Evolutionary conservation across 73 alveolate genomes (phyloP).

Genomic region (Paramecium octaurelia): DNA sequence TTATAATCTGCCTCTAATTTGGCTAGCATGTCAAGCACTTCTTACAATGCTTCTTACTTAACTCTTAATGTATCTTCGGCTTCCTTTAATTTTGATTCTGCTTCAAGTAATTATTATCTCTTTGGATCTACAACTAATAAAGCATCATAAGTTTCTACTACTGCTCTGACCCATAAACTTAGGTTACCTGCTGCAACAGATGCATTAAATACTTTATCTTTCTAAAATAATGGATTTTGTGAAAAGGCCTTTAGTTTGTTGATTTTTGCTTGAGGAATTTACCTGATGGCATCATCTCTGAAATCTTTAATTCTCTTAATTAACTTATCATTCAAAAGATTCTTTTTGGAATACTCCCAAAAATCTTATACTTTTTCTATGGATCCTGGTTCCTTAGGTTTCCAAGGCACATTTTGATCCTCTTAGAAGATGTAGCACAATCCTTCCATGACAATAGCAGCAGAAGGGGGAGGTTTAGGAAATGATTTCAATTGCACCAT

Average conservation of each 20-base stretch:
- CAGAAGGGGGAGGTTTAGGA: constrained; percentile 61
- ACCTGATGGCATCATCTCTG: constrained; percentile 24
- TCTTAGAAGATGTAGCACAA: constrained; percentile 56
- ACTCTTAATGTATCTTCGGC: constrained; percentile 89
- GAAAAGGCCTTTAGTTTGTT: constrained; percentile 70
- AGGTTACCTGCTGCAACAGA: constrained; percentile 85
- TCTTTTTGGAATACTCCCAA: constrained; percentile 64
- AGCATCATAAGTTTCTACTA: constrained; percentile 66
- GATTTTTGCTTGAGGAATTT: constrained; percentile 66
- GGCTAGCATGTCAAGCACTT: constrained; percentile 79
- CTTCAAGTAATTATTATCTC: constrained; percentile 95
- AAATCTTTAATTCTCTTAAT: constrained; percentile 47
- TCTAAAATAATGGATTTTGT: constrained; percentile 69
- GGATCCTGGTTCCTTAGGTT: constrained; percentile 60
- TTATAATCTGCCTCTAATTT: constrained; percentile 91
- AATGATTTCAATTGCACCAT: constrained; percentile 66
- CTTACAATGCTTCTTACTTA: constrained; percentile 87
- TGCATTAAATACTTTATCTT: constrained; percentile 71
- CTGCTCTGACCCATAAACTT: constrained; percentile 91
- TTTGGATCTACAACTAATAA: constrained; percentile 97
- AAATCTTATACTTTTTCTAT: constrained; percentile 57
- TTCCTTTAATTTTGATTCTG: constrained; percentile 90
- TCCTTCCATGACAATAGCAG: constrained; percentile 65
- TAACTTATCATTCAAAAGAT: constrained; percentile 49
- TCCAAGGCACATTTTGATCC: constrained; percentile 46